Evolutionary conservation across 495 filamentous ascomycete species (phyloP), one percentile per base, ranked within the genome.

Genomic region (Podospora sp.): DNA sequence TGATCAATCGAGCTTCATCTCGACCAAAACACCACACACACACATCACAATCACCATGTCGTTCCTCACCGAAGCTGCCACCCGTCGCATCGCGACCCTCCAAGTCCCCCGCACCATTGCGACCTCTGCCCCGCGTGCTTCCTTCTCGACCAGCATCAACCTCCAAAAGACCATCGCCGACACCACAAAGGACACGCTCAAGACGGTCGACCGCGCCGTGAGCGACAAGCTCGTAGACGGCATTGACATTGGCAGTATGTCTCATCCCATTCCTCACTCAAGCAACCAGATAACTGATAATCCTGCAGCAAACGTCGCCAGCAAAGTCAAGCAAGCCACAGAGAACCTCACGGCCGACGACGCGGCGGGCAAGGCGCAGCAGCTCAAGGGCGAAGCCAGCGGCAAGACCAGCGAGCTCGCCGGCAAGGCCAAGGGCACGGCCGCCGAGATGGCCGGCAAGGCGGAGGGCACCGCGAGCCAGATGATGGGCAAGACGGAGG

Each of bases 191-290:
- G 83, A 86, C 62, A 78, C 77, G 14, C 72, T 84, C 69, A 83
- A 86, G 78, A 65, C 62, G 0, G 83, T 84, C 20, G 82, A 87
- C 72, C 77, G 82, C 52, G 78, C 79, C 65, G 82, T 87, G 22
- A 77, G 78, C 20, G 82, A 86, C 68, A 87, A 86, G 79, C 61
- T 86, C 1, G 83, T 87, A 35, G 83, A 84, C 61, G 84, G 84
- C 16, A 87, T 87, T 72, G 79, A 86, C 65, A 74, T 78, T 64
- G 78, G 80, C 50, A 66, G 85, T 87, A 76, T 53, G 83, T 79
- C 26, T 3, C 8, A 46, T 25, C 16, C 65, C 33, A 22, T 3
- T 60, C 29, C 16, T n/a, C 52, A 33, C 11, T 52, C 29, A 29
- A 57, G 36, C 0, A 24, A 36, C 6, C 18, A 51, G 0, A 69